Evolutionary conservation across 108 stramenopile species (phyloP).

Genomic region (Mediolabrus comicus): DNA sequence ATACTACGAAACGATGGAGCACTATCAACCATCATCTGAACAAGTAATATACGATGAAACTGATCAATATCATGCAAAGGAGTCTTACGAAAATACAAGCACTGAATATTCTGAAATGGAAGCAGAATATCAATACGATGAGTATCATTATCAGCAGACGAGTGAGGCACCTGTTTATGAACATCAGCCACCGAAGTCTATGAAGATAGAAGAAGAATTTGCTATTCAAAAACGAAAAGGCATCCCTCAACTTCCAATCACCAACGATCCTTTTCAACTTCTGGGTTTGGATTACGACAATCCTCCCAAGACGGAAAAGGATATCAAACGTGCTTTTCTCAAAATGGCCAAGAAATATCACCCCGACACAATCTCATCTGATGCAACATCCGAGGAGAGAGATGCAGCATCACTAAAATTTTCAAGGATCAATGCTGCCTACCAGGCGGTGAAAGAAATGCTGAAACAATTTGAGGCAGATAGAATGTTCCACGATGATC

Average conservation of each 20-base stretch:
- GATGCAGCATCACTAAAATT: conserved; percentile 62
- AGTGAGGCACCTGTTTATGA: neutral
- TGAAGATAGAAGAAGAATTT: neutral
- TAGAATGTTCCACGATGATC: conserved; percentile 12
- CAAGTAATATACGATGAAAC: neutral
- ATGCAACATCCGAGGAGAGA: conserved; percentile 58
- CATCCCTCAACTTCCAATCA: conserved; percentile 27
- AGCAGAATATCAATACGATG: neutral
- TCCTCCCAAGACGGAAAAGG: conserved; percentile 57
- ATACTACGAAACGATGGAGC: neutral
- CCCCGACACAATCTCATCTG: conserved; percentile 62
- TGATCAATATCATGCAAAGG: neutral
- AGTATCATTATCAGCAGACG: neutral
- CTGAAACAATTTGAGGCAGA: conserved; percentile 4
- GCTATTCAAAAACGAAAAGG: conserved; percentile 12
- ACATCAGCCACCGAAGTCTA: neutral
- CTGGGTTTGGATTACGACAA: conserved; percentile 28
- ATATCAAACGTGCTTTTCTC: conserved; percentile 71
- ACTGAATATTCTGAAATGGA: neutral
- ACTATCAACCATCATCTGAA: neutral
- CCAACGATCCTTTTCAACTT: conserved; percentile 42
- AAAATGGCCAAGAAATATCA: conserved; percentile 73
- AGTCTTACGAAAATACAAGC: neutral
- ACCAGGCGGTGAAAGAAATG: conserved; percentile 53
- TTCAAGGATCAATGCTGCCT: conserved; percentile 75